A percentile compares a stretch with the other conserved stretches of the same genome.
Evolutionary conservation across 371 early-diverging fungal genomes (phyloP).

Genomic region (Apophysomyces sp.): DNA sequence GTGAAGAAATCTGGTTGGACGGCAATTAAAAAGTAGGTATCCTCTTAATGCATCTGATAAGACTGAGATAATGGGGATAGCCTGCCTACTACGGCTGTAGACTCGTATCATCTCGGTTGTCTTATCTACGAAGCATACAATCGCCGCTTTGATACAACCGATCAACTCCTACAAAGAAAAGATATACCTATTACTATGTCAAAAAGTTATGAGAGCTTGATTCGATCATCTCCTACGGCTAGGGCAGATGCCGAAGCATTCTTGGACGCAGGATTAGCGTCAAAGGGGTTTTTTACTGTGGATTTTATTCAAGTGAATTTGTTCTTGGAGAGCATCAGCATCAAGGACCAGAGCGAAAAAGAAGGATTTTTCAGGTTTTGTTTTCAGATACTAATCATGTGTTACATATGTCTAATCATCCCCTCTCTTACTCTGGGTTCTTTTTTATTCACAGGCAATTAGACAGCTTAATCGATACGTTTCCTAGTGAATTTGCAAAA

Average conservation of each 20-base stretch:
- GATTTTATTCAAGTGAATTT: constrained; percentile 77
- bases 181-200: constrained; percentile 65
- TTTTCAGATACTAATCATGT: constrained; percentile 9
- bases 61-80: constrained; percentile 14
- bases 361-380: constrained; percentile 67
- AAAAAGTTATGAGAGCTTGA: constrained; percentile 50
- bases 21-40: constrained; percentile 59
- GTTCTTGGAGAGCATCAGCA: constrained; percentile 85
- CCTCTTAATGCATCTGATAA: not conserved
- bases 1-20: constrained; percentile 68
- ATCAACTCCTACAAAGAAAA: constrained; percentile 55
- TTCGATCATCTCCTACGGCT: constrained; percentile 50
- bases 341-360: constrained; percentile 84
- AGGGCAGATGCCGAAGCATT: constrained; percentile 72
- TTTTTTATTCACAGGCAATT: constrained; percentile 42
- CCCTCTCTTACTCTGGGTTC: constrained; percentile 3
- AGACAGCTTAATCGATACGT: constrained; percentile 59
- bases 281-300: constrained; percentile 72
- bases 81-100: constrained; percentile 53
- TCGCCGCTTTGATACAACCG: constrained; percentile 58
- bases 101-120: constrained; percentile 82
- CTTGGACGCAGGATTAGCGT: constrained; percentile 60
- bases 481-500: constrained; percentile 81
- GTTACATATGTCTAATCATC: not conserved
- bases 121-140: constrained; percentile 83